Evolutionary conservation across 306 rosid genomes (phyloP).

Genomic region (Trifolium fragiferum): DNA sequence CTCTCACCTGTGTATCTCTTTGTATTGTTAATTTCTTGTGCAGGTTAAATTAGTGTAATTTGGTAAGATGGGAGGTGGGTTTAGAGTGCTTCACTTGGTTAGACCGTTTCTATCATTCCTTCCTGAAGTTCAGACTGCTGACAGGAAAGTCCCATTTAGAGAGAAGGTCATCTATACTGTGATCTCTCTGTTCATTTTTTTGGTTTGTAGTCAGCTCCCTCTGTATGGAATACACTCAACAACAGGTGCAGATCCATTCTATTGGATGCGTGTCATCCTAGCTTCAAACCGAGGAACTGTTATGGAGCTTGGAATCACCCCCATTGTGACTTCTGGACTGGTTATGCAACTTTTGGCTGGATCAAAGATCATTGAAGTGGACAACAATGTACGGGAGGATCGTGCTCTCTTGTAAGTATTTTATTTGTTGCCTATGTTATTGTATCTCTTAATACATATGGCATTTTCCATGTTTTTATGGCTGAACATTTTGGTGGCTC

Average conservation of each 20-base stretch:
- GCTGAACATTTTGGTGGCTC: too few relatives aligned
- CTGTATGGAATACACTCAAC: conserved; percentile 95
- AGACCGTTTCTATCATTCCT: conserved; percentile 89
- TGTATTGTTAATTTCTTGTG: conserved; percentile 34
- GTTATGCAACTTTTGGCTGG: conserved; percentile 95
- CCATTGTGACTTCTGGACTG: conserved; percentile 88
- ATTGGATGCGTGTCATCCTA: conserved; percentile 97
- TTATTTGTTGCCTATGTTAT: too few relatives aligned
- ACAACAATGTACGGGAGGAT: conserved; percentile 94
- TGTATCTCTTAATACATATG: too few relatives aligned
- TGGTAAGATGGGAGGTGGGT: conserved; percentile 88
- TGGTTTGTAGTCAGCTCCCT: conserved; percentile 96
- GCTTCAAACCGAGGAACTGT: conserved; percentile 95
- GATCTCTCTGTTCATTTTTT: conserved; percentile 82
- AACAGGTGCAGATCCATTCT: conserved; percentile 94
- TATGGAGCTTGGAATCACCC: conserved; percentile 97
- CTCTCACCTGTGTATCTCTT: neutral
- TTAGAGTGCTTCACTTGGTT: conserved; percentile 93
- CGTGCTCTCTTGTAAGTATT: conserved; percentile 86
- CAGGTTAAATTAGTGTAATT: conserved; percentile 51
- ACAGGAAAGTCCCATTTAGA: conserved; percentile 84
- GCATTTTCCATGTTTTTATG: too few relatives aligned
- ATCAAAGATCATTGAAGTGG: conserved; percentile 87
- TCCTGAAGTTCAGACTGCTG: conserved; percentile 95
- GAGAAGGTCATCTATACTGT: conserved; percentile 97